These are phyloP conservation scores for Aspergillus uvarum DNA, from an alignment of 2,329 filamentous ascomycete species.

Conservation along the genomic window DNA sequence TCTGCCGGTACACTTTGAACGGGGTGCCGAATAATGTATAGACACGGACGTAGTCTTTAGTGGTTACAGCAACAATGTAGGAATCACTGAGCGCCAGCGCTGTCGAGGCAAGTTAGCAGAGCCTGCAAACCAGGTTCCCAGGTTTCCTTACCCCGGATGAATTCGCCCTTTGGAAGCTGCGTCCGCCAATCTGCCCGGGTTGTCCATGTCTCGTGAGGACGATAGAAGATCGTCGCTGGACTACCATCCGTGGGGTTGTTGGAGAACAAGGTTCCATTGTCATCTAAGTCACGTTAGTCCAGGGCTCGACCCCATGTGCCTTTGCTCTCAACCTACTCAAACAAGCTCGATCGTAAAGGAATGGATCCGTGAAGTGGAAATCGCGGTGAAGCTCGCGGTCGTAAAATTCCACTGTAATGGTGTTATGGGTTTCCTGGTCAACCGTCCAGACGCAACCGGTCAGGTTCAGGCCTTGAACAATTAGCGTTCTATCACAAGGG, in stretches of 20 bases:
- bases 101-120: conserved; percentile 1
- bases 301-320: background rate
- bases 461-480: conserved; percentile 65
- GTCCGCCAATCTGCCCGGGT: conserved; percentile 87
- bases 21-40: conserved; percentile 93
- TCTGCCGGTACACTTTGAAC: conserved; percentile 84
- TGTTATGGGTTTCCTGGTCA: conserved; percentile 89
- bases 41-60: conserved; percentile 81
- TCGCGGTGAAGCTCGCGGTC: conserved; percentile 89
- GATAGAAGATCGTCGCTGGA: conserved; percentile 86
- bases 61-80: conserved; percentile 86
- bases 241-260: conserved; percentile 67
- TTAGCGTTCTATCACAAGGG: conserved; percentile 25
- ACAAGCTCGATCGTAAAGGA: conserved; percentile 93
- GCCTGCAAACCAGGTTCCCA: background rate
- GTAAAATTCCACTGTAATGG: conserved; percentile 95
- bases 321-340: conserved; percentile 56
- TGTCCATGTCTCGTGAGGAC: conserved; percentile 96
- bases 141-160: conserved; percentile 56
- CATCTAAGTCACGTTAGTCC: conserved; percentile 48
- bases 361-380: conserved; percentile 97
- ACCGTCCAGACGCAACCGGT: conserved; percentile 97
- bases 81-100: conserved; percentile 89
- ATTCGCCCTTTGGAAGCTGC: conserved; percentile 80
- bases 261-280: conserved; percentile 81